A percentile compares a stretch with the other conserved stretches of the same genome.
Conservation (phyloP, 176 grass and related monocot genomes). For the Musa acuminata region DNA sequence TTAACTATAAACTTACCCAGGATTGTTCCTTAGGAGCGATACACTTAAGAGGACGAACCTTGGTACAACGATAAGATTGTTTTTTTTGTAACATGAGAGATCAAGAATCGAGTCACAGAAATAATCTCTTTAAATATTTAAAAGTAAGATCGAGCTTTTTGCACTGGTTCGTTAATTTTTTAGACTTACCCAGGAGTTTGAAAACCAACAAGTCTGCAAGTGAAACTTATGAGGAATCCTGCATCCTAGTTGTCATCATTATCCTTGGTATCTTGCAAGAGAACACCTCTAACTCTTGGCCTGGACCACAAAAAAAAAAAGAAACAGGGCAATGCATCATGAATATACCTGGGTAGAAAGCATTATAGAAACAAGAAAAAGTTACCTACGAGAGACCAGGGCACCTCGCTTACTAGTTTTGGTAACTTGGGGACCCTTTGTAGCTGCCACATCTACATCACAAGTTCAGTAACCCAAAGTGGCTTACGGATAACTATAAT, state of each 20-base stretch:
- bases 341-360: not conserved
- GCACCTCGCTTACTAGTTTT: constrained; percentile 39
- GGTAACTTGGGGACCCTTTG: constrained; percentile 20
- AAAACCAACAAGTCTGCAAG: no score
- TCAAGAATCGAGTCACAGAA: no score
- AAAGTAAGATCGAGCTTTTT: no score
- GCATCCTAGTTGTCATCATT: constrained; percentile 32
- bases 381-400: constrained; percentile 46
- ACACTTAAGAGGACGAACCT: no score
- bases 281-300: constrained; percentile 60
- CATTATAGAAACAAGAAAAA: not conserved
- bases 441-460: constrained; percentile 39
- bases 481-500: not conserved
- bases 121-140: no score
- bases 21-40: no score
- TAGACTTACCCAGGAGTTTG: no score
- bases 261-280: constrained; percentile 54
- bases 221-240: no score
- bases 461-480: constrained; percentile 20
- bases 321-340: not conserved
- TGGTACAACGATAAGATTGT: no score
- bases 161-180: no score
- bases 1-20: no score
- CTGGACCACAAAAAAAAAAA: constrained; percentile 25
- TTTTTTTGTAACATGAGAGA: no score